These are phyloP conservation scores for Xylaria sp. DNA, from an alignment of 495 filamentous ascomycete genomes.

Conservation along the genomic window DNA sequence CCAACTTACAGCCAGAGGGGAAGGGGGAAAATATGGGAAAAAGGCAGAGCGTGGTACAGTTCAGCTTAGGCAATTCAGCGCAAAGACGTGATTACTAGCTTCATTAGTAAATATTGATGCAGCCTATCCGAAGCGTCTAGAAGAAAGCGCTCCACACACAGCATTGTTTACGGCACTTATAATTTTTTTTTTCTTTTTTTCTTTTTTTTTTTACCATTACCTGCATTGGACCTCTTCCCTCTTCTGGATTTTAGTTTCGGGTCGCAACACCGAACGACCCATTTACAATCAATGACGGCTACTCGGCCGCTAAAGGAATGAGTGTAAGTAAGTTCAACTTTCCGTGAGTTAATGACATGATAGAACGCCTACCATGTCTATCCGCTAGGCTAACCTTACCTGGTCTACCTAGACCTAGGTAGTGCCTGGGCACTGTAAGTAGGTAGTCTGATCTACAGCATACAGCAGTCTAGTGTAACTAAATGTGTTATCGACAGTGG, in stretches of 20 bases:
- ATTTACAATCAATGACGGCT: background rate
- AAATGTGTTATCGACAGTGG: background rate
- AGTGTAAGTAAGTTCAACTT: background rate
- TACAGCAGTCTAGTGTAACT: too few relatives aligned
- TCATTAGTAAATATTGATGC: constrained; percentile 14
- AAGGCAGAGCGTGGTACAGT: background rate
- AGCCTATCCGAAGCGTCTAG: constrained; percentile 18
- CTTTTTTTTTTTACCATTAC: too few relatives aligned
- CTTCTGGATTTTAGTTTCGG: background rate
- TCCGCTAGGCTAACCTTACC: background rate
- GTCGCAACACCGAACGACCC: background rate
- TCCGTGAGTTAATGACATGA: background rate
- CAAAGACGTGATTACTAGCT: constrained; percentile 16
- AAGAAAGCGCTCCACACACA: constrained; percentile 13
- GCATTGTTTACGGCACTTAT: background rate
- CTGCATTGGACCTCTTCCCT: background rate
- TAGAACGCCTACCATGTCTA: background rate
- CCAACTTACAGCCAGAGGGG: background rate
- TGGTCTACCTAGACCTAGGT: background rate
- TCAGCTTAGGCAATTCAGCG: background rate
- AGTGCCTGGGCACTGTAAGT: too few relatives aligned
- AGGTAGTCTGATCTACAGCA: too few relatives aligned
- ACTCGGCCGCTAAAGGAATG: background rate
- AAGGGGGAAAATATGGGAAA: background rate
- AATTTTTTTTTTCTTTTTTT: too few relatives aligned